These are phyloP conservation scores for Starmerella cellae DNA, from an alignment of 805 yeast species.

Conservation along the genomic window DNA sequence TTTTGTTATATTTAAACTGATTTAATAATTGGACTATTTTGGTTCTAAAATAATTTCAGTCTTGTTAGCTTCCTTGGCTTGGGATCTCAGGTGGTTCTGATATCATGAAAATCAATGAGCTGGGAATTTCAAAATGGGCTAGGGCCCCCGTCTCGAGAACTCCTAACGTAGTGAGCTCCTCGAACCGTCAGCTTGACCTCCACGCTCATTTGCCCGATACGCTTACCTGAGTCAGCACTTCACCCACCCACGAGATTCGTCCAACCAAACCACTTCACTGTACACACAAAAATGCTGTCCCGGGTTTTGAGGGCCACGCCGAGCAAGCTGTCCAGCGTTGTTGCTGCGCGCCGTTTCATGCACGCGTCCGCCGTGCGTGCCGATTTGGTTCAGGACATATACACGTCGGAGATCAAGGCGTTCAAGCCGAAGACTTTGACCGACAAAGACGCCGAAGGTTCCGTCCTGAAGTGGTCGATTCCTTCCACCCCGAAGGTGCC, in stretches of 20 bases:
- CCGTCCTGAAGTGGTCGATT: slow-evolving; percentile 69
- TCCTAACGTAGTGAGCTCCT: too few relatives aligned
- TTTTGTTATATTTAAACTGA: too few relatives aligned
- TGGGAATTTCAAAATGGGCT: too few relatives aligned
- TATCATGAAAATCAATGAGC: too few relatives aligned
- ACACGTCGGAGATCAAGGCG: slow-evolving; percentile 71
- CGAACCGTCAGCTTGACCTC: too few relatives aligned
- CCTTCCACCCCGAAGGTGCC: slow-evolving; percentile 75
- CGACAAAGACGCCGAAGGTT: slow-evolving; percentile 60
- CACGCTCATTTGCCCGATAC: too few relatives aligned
- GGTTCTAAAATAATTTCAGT: too few relatives aligned
- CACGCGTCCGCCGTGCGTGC: slow-evolving; percentile 23
- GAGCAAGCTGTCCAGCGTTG: slow-evolving; percentile 2
- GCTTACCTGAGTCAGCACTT: slow-evolving; percentile 1
- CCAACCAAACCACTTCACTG: not conserved
- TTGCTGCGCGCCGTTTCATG: slow-evolving; percentile 16
- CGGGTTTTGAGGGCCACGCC: slow-evolving; percentile 18
- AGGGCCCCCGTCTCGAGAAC: too few relatives aligned
- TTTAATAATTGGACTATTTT: too few relatives aligned
- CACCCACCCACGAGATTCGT: not conserved
- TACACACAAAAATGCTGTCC: slow-evolving; percentile 16
- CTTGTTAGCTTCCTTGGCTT: too few relatives aligned
- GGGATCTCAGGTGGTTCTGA: too few relatives aligned
- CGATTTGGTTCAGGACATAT: slow-evolving; percentile 70
- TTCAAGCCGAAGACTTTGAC: slow-evolving; percentile 74